These are phyloP conservation scores for Macaranga tanarius DNA, from an alignment of 441 rosid genomes.

Conservation along the genomic window DNA sequence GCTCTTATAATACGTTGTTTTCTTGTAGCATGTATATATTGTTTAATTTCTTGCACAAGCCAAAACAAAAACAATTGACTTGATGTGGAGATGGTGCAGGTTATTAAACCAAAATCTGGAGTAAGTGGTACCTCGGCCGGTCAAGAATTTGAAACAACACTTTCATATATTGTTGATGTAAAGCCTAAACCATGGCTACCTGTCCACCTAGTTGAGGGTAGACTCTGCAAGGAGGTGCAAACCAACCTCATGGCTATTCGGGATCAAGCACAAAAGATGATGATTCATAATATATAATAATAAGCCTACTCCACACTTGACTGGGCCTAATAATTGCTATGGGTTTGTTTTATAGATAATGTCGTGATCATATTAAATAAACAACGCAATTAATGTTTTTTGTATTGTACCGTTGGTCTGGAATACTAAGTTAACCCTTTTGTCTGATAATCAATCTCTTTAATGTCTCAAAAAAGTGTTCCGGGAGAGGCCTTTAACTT, in stretches of 20 bases:
- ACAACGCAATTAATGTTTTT: not conserved
- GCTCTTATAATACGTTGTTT: no score
- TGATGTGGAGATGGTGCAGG: constrained; percentile 36
- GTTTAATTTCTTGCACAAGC: no score
- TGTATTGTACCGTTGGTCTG: no score
- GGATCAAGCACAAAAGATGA: constrained; percentile 54
- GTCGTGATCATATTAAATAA: not conserved
- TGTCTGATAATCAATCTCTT: no score
- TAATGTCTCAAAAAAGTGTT: no score
- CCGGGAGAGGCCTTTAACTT: no score
- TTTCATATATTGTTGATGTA: constrained; percentile 57
- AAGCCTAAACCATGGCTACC: constrained; percentile 84
- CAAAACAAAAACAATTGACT: not conserved
- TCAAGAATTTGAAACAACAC: constrained; percentile 53
- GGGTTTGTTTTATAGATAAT: not conserved
- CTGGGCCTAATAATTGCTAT: not conserved
- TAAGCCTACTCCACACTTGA: not conserved
- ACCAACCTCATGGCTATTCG: constrained; percentile 64
- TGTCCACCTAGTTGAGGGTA: constrained; percentile 69
- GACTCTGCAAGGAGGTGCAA: constrained; percentile 67
- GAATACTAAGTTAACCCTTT: no score
- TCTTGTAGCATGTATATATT: no score
- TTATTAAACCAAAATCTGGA: constrained; percentile 31
- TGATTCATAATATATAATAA: not conserved
- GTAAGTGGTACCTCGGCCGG: constrained; percentile 30